Base-by-base conservation (phyloP, 2,329 filamentous ascomycete species). In the Botrytis pseudocinerea region DNA sequence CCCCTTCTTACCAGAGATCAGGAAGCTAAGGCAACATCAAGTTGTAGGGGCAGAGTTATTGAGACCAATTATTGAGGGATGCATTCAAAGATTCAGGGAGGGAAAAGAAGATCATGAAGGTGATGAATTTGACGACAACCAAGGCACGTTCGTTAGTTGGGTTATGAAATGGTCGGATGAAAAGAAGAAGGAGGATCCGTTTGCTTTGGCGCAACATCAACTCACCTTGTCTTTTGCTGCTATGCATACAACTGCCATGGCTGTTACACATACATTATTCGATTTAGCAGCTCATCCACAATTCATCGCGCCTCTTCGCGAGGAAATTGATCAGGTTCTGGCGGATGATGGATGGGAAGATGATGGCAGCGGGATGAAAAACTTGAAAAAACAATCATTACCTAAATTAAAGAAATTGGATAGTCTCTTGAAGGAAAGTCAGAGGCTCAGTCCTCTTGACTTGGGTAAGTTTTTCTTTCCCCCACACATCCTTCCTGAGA, bases 281-380 rank as follows among this genome's bases (percentile, higher is more conserved):
- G 85, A 87, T 72, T 78, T 91, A 5, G 85, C 84, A 0, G 82
- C 85, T 4, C 76, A 82, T 18, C 87, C 87, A 0, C 85, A 89
- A 42, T 82, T 86, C 48, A 73, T 78, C 18, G 65, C 74, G 48
- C 74, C 74, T 25, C 73, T 80, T 1, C 75, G 76, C 1, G 74
- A 79, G 10, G 79, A 80, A 61, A 77, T 80, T 3, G 38, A 78
- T 14, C 51, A 77, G 25, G 76, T 75, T 80, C 71, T 78, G 16
- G 57, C 68, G 85, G 57, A 46, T 20, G 59, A 70, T 9, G 83
- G 85, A 18, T 79, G 90, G 1, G 84, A 88, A 2, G 82, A 86
- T 32, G 88, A 90, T 75, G 16, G 40, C 14, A 59, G 28, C n/a
- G 74, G 72, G 4, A 40, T 62, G 9, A 69, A 61, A 46, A 82